Conservation (phyloP, 2,329 filamentous ascomycete genomes). For the Paraconiothyrium brasiliense region DNA sequence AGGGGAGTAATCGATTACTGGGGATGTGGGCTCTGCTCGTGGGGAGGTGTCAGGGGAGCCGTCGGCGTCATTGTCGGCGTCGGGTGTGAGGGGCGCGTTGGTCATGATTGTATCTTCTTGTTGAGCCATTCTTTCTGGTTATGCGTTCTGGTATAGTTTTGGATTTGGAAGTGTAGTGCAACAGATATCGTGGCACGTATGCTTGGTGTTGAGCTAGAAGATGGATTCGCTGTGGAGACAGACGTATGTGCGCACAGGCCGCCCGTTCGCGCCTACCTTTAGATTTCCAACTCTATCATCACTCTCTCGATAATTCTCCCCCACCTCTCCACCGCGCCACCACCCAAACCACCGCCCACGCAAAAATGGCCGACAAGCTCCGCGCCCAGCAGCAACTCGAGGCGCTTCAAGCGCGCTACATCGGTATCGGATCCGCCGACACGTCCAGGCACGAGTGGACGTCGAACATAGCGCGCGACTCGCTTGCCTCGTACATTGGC, state of each 20-base stretch:
- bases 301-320: neutral
- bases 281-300: neutral
- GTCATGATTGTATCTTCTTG: slow-evolving; percentile 32
- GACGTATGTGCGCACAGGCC: slow-evolving; percentile 8
- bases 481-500: slow-evolving; percentile 85
- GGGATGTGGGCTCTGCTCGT: slow-evolving; percentile 37
- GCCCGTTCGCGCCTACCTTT: neutral
- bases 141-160: neutral
- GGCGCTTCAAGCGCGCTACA: slow-evolving; percentile 91
- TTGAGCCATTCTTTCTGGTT: slow-evolving; percentile 25
- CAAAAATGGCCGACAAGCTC: slow-evolving; percentile 85
- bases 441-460: slow-evolving; percentile 98
- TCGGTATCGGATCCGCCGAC: slow-evolving; percentile 95
- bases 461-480: slow-evolving; percentile 94
- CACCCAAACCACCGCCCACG: neutral
- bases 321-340: neutral
- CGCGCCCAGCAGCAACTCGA: slow-evolving; percentile 98
- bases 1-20: slow-evolving; percentile 53
- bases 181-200: neutral
- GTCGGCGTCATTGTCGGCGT: slow-evolving; percentile 30
- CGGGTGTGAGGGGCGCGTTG: slow-evolving; percentile 45
- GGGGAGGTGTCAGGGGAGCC: slow-evolving; percentile 35
- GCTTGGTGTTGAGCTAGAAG: slow-evolving; percentile 1
- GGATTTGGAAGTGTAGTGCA: neutral
- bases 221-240: neutral